phyloP scores from a whole-genome alignment of 768 basidiomycete species.

The Mycena rebaudengoi region DNA sequence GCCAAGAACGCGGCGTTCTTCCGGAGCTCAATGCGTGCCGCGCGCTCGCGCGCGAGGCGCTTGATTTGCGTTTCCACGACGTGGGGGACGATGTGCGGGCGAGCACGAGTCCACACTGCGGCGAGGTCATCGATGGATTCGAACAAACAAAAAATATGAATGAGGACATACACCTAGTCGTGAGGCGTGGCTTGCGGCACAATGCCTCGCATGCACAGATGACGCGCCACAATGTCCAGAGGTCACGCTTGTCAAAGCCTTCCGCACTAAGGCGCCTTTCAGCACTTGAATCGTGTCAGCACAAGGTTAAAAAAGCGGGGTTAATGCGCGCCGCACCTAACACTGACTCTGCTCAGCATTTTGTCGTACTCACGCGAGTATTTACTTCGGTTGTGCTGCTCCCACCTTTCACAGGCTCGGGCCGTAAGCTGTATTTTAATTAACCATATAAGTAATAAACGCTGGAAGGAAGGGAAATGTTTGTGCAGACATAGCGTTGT shows the following conservation, averaged over 20 bases:
- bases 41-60: not conserved
- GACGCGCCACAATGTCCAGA: not conserved
- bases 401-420: not conserved
- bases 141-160: not conserved
- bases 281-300: not conserved
- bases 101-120: slow-evolving; percentile 2
- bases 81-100: not conserved
- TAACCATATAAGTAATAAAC: not conserved
- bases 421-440: not conserved
- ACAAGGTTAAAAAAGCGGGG: not conserved
- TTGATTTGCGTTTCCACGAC: not conserved
- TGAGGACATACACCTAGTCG: not conserved
- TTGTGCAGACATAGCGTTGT: not conserved
- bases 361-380: not conserved
- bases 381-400: not conserved
- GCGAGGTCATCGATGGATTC: not conserved
- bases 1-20: not conserved
- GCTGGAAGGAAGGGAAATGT: not conserved
- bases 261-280: not conserved
- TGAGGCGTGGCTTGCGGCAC: too few species aligned
- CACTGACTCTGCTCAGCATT: not conserved
- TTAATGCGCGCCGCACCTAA: not conserved
- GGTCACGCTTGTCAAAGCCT: not conserved
- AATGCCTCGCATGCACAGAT: not conserved
- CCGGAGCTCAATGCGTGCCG: not conserved